These are phyloP conservation scores for Aspergillus proliferans DNA, from an alignment of 2,329 filamentous ascomycete genomes.

Conservation along the genomic window DNA sequence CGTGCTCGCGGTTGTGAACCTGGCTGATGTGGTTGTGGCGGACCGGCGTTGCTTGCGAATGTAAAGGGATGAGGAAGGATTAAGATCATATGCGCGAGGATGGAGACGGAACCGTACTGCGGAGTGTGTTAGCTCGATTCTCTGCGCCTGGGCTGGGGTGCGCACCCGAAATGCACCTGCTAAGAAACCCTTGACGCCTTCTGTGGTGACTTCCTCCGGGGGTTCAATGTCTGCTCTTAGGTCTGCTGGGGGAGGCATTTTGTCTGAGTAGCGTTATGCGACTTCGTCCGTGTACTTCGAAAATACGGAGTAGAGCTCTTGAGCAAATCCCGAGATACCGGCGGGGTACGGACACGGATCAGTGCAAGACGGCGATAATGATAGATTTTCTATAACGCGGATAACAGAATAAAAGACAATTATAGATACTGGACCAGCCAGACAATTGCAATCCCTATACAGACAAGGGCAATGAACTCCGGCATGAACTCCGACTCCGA, in stretches of 20 bases:
- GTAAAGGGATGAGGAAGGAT: conserved; percentile 38
- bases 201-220: conserved; percentile 35
- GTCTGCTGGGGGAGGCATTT: conserved; percentile 38
- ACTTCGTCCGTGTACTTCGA: too few species aligned
- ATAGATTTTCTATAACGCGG: too few species aligned
- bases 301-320: too few species aligned
- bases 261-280: not conserved
- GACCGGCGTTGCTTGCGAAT: conserved; percentile 27
- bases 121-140: not conserved
- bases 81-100: conserved; percentile 41
- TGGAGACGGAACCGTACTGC: conserved; percentile 42
- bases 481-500: too few species aligned
- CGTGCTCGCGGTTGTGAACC: not conserved
- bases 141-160: not conserved
- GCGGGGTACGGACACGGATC: too few species aligned
- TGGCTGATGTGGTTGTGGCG: conserved; percentile 11
- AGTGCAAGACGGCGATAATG: too few species aligned
- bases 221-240: conserved; percentile 36
- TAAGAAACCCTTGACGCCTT: conserved; percentile 39
- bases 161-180: conserved; percentile 39
- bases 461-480: too few species aligned
- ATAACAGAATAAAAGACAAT: too few species aligned
- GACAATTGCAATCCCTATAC: too few species aligned
- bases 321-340: too few species aligned
- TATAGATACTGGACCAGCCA: too few species aligned